Base-by-base conservation (phyloP, 2,329 filamentous ascomycete genomes). In the Trichoderma asperellum region DNA sequence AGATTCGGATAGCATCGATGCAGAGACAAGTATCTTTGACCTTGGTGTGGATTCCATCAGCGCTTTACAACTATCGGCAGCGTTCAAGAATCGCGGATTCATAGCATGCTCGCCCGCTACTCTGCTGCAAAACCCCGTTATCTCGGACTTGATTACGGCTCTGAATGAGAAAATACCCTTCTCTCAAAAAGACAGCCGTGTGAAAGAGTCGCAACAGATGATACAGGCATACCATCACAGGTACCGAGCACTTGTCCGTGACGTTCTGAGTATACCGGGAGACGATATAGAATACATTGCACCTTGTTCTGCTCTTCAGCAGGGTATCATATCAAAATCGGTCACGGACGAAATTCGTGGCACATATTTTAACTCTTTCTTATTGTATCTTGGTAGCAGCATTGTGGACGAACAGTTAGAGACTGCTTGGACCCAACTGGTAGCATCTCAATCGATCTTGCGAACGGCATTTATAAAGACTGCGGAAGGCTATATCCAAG, bases 1-100 rank as follows among this genome's bases (percentile, higher is more conserved):
- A 1, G 75, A 82, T 0, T 65, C 75, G 2, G 74, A 79, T 0
- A 79, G 81, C 0, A 81, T 92, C 2, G 80, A 78, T 0, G 80
- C 85, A 2, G 82, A 81, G 0, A 88, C 89, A 0, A 97, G 89
- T 70, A 87, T 97, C 21, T 97, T 96, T 73, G 93, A 97, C 72
- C 82, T 97, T 1, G 95, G 94, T 0, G 84, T 97, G 29, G 95
- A 97, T 75, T 97, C 94, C 0, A 93, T 97, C 18, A 93, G 92
- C 0, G 92, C 91, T 0, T 89, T 96, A 57, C 85, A 88, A 8
- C 85, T 97, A 35, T 85, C 91, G 0, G 84, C 86, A 5, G 78
- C 84, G 14, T 81, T 97, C 16, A 92, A 88, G 73, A 82, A 85
- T 2, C 81, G 81, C 2, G 92, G 92, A 0, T 87, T 94, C 64